These are phyloP conservation scores for Trichophyton simii DNA, from an alignment of 2,329 filamentous ascomycete species.

Conservation along the genomic window DNA sequence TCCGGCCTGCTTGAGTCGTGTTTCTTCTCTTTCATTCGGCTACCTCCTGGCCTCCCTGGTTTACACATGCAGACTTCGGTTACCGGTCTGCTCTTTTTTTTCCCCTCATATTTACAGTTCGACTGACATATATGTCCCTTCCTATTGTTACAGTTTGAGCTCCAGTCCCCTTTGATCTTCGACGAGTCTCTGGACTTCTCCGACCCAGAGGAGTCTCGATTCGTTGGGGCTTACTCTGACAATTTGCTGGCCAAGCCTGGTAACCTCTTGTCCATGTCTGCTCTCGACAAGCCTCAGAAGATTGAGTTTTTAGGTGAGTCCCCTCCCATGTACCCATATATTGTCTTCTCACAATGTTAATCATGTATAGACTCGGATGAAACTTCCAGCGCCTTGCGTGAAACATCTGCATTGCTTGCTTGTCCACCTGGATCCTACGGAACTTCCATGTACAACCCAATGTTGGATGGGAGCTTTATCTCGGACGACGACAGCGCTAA, in stretches of 20 bases:
- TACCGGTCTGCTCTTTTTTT: not conserved
- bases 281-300: conserved; percentile 64
- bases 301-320: conserved; percentile 71
- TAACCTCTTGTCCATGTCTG: conserved; percentile 64
- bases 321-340: not conserved
- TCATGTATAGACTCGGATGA: conserved; percentile 3
- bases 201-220: conserved; percentile 34
- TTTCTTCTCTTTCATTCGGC: conserved; percentile 15
- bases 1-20: conserved; percentile 4
- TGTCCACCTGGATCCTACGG: conserved; percentile 28
- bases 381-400: conserved; percentile 22
- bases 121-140: not conserved
- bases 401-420: conserved; percentile 25
- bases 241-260: conserved; percentile 45
- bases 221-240: conserved; percentile 35
- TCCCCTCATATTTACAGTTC: not conserved
- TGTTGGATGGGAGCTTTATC: conserved; percentile 30
- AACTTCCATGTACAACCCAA: conserved; percentile 29
- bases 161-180: conserved; percentile 36
- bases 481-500: conserved; percentile 31
- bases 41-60: conserved; percentile 8
- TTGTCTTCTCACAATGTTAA: not conserved
- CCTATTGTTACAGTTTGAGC: conserved; percentile 30
- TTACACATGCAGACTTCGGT: not conserved
- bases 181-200: conserved; percentile 37